Evolutionary conservation across 768 basidiomycete species (phyloP), one percentile per base, ranked within the genome.

Genomic region (Suillus bovinus): DNA sequence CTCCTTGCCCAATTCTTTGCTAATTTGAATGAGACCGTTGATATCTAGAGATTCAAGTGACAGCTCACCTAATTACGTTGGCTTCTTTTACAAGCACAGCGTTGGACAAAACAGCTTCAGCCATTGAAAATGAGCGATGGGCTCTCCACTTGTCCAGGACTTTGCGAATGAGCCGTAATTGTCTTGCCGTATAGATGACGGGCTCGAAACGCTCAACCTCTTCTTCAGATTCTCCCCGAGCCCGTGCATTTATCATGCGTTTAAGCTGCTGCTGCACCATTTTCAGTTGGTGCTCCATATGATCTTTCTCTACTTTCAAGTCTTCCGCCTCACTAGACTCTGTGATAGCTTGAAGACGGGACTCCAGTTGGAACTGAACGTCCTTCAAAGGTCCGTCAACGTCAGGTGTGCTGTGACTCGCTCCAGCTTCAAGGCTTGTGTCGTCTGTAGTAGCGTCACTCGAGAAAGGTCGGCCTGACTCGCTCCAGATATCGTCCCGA

Each of bases 41-140:
- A 22, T 29, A 20, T 20, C 10, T 13, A 24, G 4, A 20, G 8
- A 39, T 20, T n/a, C 8, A 53, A 63, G 33, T 42, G 44, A 61
- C 9, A 3, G 47, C 82, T 50, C 65, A 89, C 90, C 92, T 94
- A 68, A 97, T 90, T 52, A 98, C 82, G 74, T 97, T 98, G 6
- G 94, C 96, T 76, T 99, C 97, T 75, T 97, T 96, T 44, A 98
- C 80, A 60, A 89, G 72, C 2, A 95, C 88, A 11, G 96, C 96
- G 71, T 85, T 89, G 7, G 90, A 88, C 58, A 99, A 78, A 27
- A 95, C 87, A 33, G 84, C 80, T 76, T 99, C 96, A 1, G 96
- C 93, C 93, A 99, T 96, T 0, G 89, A 90, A 72, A 97, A 95
- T 8, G 90, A 84, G 27, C 90, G 81, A 75, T 93, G 88, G 0